Conservation (phyloP, 805 yeast genomes). For the Tetrapisispora pingtungensis region DNA sequence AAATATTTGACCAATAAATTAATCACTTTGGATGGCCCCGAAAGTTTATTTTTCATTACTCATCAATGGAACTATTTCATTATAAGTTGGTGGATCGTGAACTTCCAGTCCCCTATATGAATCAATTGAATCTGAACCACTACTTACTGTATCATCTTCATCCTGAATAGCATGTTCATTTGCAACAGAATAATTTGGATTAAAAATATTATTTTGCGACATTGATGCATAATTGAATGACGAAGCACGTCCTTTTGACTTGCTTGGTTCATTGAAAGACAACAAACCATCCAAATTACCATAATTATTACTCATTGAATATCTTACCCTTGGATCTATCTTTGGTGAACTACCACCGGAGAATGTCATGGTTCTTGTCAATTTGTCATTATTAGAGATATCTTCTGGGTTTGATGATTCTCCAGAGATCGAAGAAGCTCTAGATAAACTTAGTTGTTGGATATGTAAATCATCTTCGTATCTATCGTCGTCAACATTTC, state of each 20-base stretch:
- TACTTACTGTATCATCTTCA: background rate
- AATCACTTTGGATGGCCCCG: no score
- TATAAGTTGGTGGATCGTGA: constrained; percentile 4
- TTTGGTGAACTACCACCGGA: background rate
- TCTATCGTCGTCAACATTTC: constrained; percentile 4
- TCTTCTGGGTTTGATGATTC: background rate
- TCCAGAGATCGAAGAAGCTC: constrained; percentile 4
- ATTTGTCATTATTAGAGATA: background rate
- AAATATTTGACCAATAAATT: no score
- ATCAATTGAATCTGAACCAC: background rate
- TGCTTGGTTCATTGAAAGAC: background rate
- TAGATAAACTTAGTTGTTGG: constrained; percentile 15
- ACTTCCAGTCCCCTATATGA: background rate
- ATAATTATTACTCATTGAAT: background rate
- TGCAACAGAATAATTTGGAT: background rate
- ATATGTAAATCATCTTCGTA: constrained; percentile 14
- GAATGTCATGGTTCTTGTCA: background rate
- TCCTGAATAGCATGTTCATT: constrained; percentile 3
- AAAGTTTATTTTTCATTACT: background rate
- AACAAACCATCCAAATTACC: constrained; percentile 3
- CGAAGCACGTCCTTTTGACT: background rate
- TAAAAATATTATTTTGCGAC: background rate
- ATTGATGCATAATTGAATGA: background rate
- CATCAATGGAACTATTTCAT: background rate
- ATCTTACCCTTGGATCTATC: background rate